Base-by-base conservation (phyloP, 2,329 filamentous ascomycete species). In the Calonectria honghensis region DNA sequence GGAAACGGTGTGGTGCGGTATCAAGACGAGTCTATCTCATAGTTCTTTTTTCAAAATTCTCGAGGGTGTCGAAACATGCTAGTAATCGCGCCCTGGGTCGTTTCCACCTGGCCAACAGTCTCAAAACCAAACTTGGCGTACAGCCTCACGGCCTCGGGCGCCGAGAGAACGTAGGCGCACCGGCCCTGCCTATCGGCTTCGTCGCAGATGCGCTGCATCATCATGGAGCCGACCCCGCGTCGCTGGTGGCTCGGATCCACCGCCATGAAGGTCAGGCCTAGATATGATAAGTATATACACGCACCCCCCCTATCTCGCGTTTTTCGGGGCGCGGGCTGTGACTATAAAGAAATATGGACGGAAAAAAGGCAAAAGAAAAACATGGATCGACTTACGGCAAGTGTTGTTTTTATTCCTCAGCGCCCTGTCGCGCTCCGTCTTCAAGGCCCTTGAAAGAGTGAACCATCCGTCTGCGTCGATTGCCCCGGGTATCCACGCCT, bases 221-320 rank as follows among this genome's bases (percentile, higher is more conserved):
- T 63, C 57, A 63, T 63, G 11, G 57, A 63, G 35, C 57, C 57
- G 18, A 63, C 27, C 57, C 57, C 57, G 13, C 16, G 35, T 2
- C 57, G 57, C 57, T 63, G 57, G 57, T 63, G 57, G 57, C 7
- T 29, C 9, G 57, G 57, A 63, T 63, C 57, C 57, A 63, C 57
- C 35, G 57, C 35, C 57, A 63, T 63, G 37, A 41, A 63, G 10
- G 6, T 29, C 37, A 63, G 27, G 57, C 35, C 57, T 63, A 10
- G 45, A 48, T 48, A n/a, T 48, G 45, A 41, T 63, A 63, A 20
- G 39, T 29, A 29, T 39, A 39, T 48, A 39, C 57, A 41, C 37
- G 29, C 52, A 57, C 52, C 52, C 57, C 57, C 35, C 57, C 24
- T 24, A 24, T 18, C 24, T 63, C 37, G 39, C 35, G 32, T 24